phyloP scores from a whole-genome alignment of 2,329 filamentous ascomycete species.

The Pleoardoris graminearum region DNA sequence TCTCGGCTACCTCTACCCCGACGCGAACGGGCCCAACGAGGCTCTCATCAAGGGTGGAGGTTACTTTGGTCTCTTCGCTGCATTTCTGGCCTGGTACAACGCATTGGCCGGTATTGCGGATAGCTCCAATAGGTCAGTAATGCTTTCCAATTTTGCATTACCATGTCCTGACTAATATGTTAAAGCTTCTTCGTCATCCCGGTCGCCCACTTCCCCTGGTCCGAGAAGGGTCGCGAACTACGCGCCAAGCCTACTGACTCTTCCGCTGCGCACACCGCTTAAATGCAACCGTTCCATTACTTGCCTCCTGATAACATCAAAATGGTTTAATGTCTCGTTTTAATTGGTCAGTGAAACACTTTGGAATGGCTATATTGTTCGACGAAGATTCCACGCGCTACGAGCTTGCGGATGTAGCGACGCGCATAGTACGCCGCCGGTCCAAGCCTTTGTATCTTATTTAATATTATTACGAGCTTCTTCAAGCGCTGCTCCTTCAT shows the following conservation, averaged over 20 bases:
- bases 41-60: conserved; percentile 57
- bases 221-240: conserved; percentile 50
- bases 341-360: not conserved
- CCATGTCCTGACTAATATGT: conserved; percentile 15
- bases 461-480: not conserved
- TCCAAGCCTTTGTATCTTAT: not conserved
- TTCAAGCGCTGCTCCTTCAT: not conserved
- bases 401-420: not conserved
- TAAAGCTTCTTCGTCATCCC: conserved; percentile 88
- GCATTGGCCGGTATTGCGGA: conserved; percentile 60
- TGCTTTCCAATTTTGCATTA: not conserved
- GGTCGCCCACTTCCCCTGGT: conserved; percentile 95
- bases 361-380: not conserved
- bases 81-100: conserved; percentile 60
- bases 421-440: not conserved
- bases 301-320: not conserved
- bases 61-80: conserved; percentile 57
- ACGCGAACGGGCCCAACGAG: conserved; percentile 46
- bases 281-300: too few relatives aligned
- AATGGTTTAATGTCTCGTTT: not conserved
- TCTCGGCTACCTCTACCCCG: conserved; percentile 56
- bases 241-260: conserved; percentile 37
- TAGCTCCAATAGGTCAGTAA: conserved; percentile 52
- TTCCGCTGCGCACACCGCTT: conserved; percentile 14
- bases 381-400: conserved; percentile 1